Evolutionary conservation across 345 rosid species (phyloP), one percentile per base, ranked within the genome.

Genomic region (Microthlaspi erraticum): DNA sequence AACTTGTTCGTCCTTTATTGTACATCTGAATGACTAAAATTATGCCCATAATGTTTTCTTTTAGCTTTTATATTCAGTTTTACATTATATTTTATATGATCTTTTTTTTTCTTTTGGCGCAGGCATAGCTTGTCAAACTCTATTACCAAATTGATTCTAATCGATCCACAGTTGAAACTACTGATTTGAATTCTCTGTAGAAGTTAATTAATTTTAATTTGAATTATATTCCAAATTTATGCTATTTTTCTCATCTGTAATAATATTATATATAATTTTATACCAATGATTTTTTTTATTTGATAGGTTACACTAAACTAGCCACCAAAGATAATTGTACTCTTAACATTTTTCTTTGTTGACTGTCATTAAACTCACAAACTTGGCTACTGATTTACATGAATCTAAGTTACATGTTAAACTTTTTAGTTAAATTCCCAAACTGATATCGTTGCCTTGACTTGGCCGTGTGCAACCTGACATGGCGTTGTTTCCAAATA

Each of bases 1-100:
- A 61, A 75, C 45, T 68, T 75, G 79, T 75, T 75, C 59, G 68
- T 75, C 79, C 79, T 75, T 75, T 75, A 75, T 68, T 75, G 74
- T 75, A 68, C 79, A 75, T 75, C 58, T 36, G 12, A 36, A 56
- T 37, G 53, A 48, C 52, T 56, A 37, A 52, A 73, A 44, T 61
- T 68, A 75, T 75, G 70, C 79, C 42, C 64, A 61, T 61, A 68
- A 61, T 68, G 78, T 62, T 68, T 53, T 53, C 74, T 73, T 73
- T 64, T 46, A 18, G 48, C 74, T 68, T 75, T 68, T 68, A 53
- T 67, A 61, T 75, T 49, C 64, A 60, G 44, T 60, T 60, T 61
- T 62, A 61, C 19, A 67, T 58, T 66, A 66, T 65, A 42, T 58
- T 58, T 59, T 65, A 42, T 49, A 23, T 59, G 43, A 60, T 53